These are phyloP conservation scores for Neofusicoccum sp. DNA, from an alignment of 2,329 filamentous ascomycete genomes.

Conservation along the genomic window DNA sequence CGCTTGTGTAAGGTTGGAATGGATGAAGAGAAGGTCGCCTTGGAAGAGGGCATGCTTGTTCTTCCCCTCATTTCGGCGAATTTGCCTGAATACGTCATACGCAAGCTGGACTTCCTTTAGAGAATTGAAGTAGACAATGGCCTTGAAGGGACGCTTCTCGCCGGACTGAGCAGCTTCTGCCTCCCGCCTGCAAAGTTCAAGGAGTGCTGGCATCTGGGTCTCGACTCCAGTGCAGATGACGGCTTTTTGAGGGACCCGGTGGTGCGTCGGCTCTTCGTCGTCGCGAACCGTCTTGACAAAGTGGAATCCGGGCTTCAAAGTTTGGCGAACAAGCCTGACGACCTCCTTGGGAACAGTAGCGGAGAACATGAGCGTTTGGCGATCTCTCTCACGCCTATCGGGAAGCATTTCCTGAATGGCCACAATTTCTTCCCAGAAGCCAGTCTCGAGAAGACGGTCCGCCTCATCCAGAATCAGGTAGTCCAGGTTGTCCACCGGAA, in stretches of 20 bases:
- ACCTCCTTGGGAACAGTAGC: conserved; percentile 88
- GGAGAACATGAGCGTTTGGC: conserved; percentile 94
- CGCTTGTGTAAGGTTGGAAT: conserved; percentile 73
- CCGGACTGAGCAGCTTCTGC: conserved; percentile 47
- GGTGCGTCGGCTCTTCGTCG: conserved; percentile 83
- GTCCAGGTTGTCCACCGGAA: conserved; percentile 64
- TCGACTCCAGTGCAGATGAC: conserved; percentile 69
- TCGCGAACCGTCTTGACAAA: conserved; percentile 86
- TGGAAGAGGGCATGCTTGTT: conserved; percentile 34
- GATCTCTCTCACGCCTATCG: conserved; percentile 60
- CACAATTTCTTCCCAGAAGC: conserved; percentile 53
- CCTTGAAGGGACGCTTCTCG: conserved; percentile 75
- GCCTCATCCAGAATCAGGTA: conserved; percentile 68
- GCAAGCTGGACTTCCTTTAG: conserved; percentile 72
- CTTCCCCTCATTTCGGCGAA: conserved; percentile 24
- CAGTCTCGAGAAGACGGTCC: conserved; percentile 66
- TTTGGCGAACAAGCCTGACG: conserved; percentile 73
- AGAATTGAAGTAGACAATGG: conserved; percentile 89
- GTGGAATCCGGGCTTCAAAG: conserved; percentile 81
- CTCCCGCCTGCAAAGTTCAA: conserved; percentile 73
- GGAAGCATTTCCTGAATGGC: conserved; percentile 61
- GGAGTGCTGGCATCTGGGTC: conserved; percentile 74
- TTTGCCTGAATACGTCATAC: conserved; percentile 47
- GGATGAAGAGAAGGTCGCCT: conserved; percentile 64
- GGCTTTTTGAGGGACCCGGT: conserved; percentile 78